phyloP scores from a whole-genome alignment of 306 rosid species.

The Lathyrus tuberosus region DNA sequence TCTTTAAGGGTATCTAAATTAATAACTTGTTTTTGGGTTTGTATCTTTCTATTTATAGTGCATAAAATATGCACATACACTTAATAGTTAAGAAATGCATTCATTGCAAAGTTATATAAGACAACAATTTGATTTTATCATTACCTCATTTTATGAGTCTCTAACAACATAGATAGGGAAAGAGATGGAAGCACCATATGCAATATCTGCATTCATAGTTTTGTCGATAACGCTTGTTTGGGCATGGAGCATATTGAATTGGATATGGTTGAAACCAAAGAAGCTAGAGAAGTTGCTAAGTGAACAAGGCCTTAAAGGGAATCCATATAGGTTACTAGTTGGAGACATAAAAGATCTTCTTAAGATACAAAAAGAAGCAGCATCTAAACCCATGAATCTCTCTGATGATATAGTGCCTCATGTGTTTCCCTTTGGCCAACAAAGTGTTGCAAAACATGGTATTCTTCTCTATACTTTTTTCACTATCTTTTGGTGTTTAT shows the following conservation, averaged over 20 bases:
- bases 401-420: constrained; percentile 43
- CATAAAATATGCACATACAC: background rate
- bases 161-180: background rate
- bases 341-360: background rate
- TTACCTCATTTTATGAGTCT: background rate
- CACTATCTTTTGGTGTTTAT: background rate
- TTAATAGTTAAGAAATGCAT: background rate
- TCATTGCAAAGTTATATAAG: background rate
- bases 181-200: constrained; percentile 25
- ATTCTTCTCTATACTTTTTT: background rate
- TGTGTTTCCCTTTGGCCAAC: constrained; percentile 34
- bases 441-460: constrained; percentile 48
- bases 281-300: constrained; percentile 46
- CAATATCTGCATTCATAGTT: background rate
- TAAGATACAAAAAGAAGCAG: constrained; percentile 29
- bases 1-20: too few species aligned
- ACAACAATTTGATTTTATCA: background rate
- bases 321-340: too few species aligned
- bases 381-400: constrained; percentile 48
- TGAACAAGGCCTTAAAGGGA: constrained; percentile 5
- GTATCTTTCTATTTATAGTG: background rate
- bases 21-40: background rate
- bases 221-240: background rate
- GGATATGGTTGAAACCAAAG: constrained; percentile 62
- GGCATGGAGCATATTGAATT: constrained; percentile 49